phyloP scores from a whole-genome alignment of 805 yeast species.

The Myxozyma nipponensis region DNA sequence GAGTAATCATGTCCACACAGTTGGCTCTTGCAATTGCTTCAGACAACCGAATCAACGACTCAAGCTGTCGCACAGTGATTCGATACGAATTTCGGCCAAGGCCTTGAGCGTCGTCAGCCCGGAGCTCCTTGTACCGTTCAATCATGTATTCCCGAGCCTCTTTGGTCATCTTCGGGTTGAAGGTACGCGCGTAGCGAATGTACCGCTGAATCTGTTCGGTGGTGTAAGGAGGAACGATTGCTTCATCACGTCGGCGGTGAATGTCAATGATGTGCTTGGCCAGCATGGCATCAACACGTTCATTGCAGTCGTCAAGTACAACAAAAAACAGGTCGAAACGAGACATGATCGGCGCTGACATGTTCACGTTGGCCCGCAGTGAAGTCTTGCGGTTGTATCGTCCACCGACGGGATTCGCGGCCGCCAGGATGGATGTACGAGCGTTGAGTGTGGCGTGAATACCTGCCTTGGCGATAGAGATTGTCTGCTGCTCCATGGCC shows the following conservation, averaged over 20 bases:
- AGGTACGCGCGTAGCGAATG: constrained; percentile 86
- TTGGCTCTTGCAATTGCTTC: constrained; percentile 98
- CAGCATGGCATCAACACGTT: constrained; percentile 78
- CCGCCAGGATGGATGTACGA: constrained; percentile 91
- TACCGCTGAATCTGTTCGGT: constrained; percentile 86
- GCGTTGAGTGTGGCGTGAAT: constrained; percentile 97
- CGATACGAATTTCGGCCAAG: constrained; percentile 75
- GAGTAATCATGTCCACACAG: constrained; percentile 82
- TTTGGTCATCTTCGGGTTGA: constrained; percentile 81
- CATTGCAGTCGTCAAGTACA: constrained; percentile 91
- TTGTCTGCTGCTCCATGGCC: constrained; percentile 99
- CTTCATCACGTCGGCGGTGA: constrained; percentile 86
- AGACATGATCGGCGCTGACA: constrained; percentile 99
- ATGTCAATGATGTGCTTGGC: constrained; percentile 91
- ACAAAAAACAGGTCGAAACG: constrained; percentile 95
- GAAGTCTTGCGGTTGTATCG: constrained; percentile 85
- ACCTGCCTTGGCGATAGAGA: constrained; percentile 97
- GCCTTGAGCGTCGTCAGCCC: constrained; percentile 90
- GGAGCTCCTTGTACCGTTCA: constrained; percentile 72
- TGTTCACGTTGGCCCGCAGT: constrained; percentile 77
- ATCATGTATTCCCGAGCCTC: constrained; percentile 77
- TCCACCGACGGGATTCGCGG: constrained; percentile 99
- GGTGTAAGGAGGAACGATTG: constrained; percentile 82
- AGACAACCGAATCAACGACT: constrained; percentile 76
- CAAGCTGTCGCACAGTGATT: constrained; percentile 95